Evolutionary conservation across 2,329 filamentous ascomycete species (phyloP), one percentile per base, ranked within the genome.

Genomic region (Talaromyces piceae): DNA sequence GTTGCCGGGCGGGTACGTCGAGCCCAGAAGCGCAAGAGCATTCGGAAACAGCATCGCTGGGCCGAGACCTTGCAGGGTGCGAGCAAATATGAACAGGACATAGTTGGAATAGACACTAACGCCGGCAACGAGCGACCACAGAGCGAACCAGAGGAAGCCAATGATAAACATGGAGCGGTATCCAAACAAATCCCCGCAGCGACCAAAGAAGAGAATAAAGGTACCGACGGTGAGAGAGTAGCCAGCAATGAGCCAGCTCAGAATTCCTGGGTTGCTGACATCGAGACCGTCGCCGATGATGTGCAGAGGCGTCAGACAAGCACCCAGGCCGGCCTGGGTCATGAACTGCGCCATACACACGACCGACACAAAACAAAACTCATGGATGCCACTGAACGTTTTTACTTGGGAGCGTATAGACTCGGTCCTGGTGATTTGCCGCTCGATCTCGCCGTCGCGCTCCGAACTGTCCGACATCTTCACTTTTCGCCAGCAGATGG

Each of bases 21-120:
- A 69, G 2, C 81, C 82, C 0, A 87, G 64, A 11, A 88, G 71
- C 2, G 82, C 83, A 20, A 87, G 65, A 0, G 73, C 81, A 55
- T 85, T 87, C 0, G 84, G 84, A 22, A 87, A 68, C 9, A 77
- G 67, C 28, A 87, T 70, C 0, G 82, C 81, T 0, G 81, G 79
- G 0, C 84, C 84, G 5, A 72, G 59, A 3, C 68, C 80, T 55
- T 83, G 80, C 2, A 82, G 61, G 0, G 75, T 77, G 5, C 80
- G 72, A n/a, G 72, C 70, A 30, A 76, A 67, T 53, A 77, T 70
- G 57, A 80, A 80, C 11, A 78, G 64, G 1, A 71, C 65, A 72
- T 69, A 5, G 71, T 79, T 63, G 3, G 60, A 62, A 45, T 66
- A 69, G 18, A 69, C 65, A 23, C 59, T 62, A 7, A 70, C 45